Percentiles rank a stretch among this genome's conserved stretches.
These are phyloP conservation scores for Cordyceps farinosa DNA, from an alignment of 2,329 filamentous ascomycete genomes.

Conservation along the genomic window DNA sequence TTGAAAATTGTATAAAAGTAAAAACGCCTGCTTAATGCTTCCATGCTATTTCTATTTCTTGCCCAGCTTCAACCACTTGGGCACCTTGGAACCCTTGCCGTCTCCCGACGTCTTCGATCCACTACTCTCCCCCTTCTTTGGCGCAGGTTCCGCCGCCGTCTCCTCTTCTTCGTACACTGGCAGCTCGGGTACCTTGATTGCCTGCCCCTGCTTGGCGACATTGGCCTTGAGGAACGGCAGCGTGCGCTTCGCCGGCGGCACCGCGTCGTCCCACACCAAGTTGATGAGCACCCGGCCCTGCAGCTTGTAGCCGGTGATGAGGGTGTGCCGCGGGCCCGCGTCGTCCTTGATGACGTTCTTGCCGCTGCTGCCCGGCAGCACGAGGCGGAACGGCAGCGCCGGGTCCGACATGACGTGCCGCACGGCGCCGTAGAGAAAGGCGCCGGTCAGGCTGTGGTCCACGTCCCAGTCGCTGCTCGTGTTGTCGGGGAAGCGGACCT, in stretches of 20 bases:
- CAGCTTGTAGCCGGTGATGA: slow-evolving; percentile 74
- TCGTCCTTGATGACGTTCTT: slow-evolving; percentile 49
- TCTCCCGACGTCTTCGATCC: slow-evolving; percentile 33
- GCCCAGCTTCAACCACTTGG: slow-evolving; percentile 70
- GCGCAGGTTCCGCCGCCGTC: slow-evolving; percentile 30
- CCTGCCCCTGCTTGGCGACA: slow-evolving; percentile 59
- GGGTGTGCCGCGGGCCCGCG: slow-evolving; percentile 43
- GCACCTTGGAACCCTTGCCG: slow-evolving; percentile 46
- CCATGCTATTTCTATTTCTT: slow-evolving; percentile 56
- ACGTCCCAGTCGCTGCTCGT: slow-evolving; percentile 72
- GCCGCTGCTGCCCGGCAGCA: slow-evolving; percentile 49
- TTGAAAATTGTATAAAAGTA: slow-evolving; percentile 5
- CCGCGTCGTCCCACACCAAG: slow-evolving; percentile 67
- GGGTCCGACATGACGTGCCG: slow-evolving; percentile 64
- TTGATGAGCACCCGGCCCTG: slow-evolving; percentile 69
- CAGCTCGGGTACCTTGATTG: slow-evolving; percentile 62
- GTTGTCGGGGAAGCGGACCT: slow-evolving; percentile 85
- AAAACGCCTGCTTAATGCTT: slow-evolving; percentile 7
- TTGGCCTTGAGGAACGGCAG: slow-evolving; percentile 55
- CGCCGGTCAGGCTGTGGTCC: slow-evolving; percentile 63
- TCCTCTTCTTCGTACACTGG: slow-evolving; percentile 38
- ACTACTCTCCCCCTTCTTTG: slow-evolving; percentile 27
- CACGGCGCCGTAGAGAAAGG: slow-evolving; percentile 71
- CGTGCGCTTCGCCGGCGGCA: slow-evolving; percentile 52
- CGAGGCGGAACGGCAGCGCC: slow-evolving; percentile 67